Conservation (phyloP, 495 filamentous ascomycete genomes). For the Lasiosphaeris hirsuta region DNA sequence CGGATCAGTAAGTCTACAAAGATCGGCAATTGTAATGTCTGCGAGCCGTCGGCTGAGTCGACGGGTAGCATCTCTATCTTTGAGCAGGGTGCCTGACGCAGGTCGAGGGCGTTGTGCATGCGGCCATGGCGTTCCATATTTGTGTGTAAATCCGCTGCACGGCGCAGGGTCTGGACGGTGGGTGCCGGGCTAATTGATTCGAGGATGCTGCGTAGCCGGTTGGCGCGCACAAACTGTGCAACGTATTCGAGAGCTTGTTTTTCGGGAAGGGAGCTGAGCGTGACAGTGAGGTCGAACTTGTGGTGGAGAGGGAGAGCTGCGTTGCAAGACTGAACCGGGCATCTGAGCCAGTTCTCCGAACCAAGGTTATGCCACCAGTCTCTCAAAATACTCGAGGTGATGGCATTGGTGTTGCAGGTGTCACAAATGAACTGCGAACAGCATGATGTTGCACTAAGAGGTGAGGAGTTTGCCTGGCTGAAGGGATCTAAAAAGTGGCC, state of each 20-base stretch:
- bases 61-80: slow-evolving; percentile 7
- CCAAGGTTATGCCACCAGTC: slow-evolving; percentile 18
- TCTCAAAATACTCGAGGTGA: background rate
- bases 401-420: background rate
- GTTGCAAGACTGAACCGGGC: slow-evolving; percentile 7
- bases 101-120: slow-evolving; percentile 1
- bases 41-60: slow-evolving; percentile 6
- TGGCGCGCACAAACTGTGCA: background rate
- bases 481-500: background rate
- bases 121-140: background rate
- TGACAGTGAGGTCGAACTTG: background rate
- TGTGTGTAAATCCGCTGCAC: slow-evolving; percentile 6
- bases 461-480: background rate
- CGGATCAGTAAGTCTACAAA: slow-evolving; percentile 6
- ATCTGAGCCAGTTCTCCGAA: slow-evolving; percentile 11
- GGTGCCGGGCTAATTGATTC: background rate
- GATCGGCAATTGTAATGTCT: slow-evolving; percentile 12
- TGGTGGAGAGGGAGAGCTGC: background rate
- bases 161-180: background rate
- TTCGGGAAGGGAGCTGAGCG: background rate
- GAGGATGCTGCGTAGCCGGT: background rate
- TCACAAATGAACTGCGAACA: slow-evolving; percentile 9
- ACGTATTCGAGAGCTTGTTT: background rate
- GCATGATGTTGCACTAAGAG: background rate
- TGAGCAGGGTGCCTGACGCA: background rate